Base-by-base conservation (phyloP, 2,329 filamentous ascomycete species). In the Daldinia eschscholtzii region DNA sequence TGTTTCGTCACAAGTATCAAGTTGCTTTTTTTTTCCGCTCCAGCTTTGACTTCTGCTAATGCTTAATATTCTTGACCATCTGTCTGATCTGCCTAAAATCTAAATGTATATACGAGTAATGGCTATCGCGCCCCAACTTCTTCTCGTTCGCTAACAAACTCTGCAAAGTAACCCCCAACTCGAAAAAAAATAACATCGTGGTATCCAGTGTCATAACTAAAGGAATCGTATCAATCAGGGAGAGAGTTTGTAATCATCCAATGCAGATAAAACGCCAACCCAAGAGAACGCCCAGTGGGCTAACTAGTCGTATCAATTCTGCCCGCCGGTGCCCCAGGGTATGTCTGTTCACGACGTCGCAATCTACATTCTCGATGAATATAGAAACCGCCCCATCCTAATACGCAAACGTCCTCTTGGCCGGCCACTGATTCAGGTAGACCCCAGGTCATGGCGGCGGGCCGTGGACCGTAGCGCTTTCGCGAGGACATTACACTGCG, bases 201-300 rank as follows among this genome's bases (percentile, higher is more conserved):
- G 74, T 76, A 76, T 77, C 74, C 74, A 72, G 72, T 63, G 68
- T 73, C 74, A 67, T 73, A 73, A 74, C 64, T 68, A 70, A 73
- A 52, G 65, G 61, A 71, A 71, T 70, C 66, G 59, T 71, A 64
- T 74, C 71, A 55, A 56, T 73, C 67, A 64, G 67, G 50, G 53
- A 73, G 68, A 71, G 64, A 35, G 33, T 71, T 66, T 55, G 67
- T 70, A 68, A 59, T 64, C 70, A 66, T 69, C 65, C 70, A 70
- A 74, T 76, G 74, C 72, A 63, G 66, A 67, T 68, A 64, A 67
- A 70, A 70, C 64, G 64, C 60, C 66, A 52, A 61, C 66, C 65
- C 59, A 60, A 68, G 65, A 67, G 55, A 68, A 66, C 58, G 42
- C 60, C 67, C 46, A 63, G 39, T 56, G 48, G 42, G 39, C 64